A percentile compares a stretch with the other conserved stretches of the same genome.
phyloP scores from a whole-genome alignment of 257 asterid species.

The Gentiana macrophylla region DNA sequence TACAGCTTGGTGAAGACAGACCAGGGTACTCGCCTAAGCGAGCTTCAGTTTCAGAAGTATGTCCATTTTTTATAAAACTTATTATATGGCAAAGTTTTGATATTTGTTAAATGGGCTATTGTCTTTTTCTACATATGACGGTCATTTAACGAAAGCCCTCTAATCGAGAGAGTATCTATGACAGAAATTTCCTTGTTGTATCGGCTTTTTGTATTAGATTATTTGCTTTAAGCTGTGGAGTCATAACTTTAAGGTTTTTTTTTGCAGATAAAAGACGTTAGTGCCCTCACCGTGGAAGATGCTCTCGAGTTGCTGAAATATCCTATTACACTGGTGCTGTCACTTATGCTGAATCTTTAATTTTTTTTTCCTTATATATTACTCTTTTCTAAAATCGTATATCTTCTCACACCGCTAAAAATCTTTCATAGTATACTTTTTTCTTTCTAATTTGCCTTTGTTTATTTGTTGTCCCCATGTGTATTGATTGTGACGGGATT shows the following conservation, averaged over 20 bases:
- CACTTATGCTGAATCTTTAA: conserved; percentile 4
- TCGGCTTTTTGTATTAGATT: too few species aligned
- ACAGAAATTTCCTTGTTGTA: neutral
- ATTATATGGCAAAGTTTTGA: neutral
- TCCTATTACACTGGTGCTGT: conserved; percentile 64
- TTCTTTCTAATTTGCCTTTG: neutral
- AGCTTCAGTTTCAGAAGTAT: conserved; percentile 54
- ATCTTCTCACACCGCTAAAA: too few species aligned
- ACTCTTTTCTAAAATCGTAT: too few species aligned
- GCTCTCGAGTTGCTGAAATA: conserved; percentile 76
- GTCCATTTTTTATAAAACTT: conserved; percentile 4
- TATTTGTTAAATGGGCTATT: too few species aligned
- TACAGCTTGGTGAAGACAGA: conserved; percentile 95
- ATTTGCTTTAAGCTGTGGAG: neutral
- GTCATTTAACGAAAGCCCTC: neutral
- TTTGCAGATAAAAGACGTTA: conserved; percentile 47
- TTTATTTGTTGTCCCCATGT: conserved; percentile 1
- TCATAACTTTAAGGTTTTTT: conserved; percentile 9
- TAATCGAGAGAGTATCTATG: too few species aligned
- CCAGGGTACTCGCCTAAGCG: conserved; percentile 74
- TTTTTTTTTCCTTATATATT: neutral
- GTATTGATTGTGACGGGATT: too few species aligned
- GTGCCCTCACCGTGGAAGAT: conserved; percentile 57
- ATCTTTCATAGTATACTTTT: conserved; percentile 1
- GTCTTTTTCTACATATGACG: neutral